Conservation (phyloP, 2,329 filamentous ascomycete species). For the Alternaria tenuissima region DNA sequence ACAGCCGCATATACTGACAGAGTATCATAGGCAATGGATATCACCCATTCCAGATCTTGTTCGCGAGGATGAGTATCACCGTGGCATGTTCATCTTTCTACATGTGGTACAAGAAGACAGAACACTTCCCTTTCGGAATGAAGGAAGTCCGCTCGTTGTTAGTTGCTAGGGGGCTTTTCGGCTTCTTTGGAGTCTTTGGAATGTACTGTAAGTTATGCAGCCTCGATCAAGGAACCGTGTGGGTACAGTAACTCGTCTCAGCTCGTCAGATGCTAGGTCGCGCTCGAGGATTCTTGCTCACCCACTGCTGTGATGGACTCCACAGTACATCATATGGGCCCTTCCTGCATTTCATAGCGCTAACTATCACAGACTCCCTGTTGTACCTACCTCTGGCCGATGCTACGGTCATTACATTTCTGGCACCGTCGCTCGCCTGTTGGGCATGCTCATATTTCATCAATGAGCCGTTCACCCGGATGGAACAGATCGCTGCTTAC, state of each 20-base stretch:
- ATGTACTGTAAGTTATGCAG: constrained; percentile 68
- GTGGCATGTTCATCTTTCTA: constrained; percentile 71
- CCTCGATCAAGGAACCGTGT: neutral
- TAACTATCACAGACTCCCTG: constrained; percentile 61
- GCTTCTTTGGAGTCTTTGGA: constrained; percentile 80
- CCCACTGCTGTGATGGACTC: neutral
- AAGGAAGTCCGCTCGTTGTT: constrained; percentile 73
- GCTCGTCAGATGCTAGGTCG: constrained; percentile 1
- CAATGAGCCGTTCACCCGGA: constrained; percentile 78
- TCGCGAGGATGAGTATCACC: constrained; percentile 80
- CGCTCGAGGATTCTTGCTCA: neutral
- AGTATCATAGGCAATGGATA: constrained; percentile 64
- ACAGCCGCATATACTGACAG: neutral
- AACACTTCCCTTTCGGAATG: constrained; percentile 74
- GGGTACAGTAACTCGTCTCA: constrained; percentile 9
- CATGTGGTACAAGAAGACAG: constrained; percentile 75
- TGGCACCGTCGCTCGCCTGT: constrained; percentile 79
- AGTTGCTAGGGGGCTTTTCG: constrained; percentile 71
- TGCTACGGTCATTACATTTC: constrained; percentile 88
- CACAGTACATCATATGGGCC: constrained; percentile 9
- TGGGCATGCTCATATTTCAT: constrained; percentile 80
- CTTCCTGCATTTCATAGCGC: constrained; percentile 25
- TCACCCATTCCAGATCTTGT: constrained; percentile 81
- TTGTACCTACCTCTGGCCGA: constrained; percentile 86
- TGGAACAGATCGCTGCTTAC: constrained; percentile 78